A percentile compares a stretch with the other conserved stretches of the same genome.
phyloP scores from a whole-genome alignment of 805 yeast species.

The Spathaspora boniae region DNA sequence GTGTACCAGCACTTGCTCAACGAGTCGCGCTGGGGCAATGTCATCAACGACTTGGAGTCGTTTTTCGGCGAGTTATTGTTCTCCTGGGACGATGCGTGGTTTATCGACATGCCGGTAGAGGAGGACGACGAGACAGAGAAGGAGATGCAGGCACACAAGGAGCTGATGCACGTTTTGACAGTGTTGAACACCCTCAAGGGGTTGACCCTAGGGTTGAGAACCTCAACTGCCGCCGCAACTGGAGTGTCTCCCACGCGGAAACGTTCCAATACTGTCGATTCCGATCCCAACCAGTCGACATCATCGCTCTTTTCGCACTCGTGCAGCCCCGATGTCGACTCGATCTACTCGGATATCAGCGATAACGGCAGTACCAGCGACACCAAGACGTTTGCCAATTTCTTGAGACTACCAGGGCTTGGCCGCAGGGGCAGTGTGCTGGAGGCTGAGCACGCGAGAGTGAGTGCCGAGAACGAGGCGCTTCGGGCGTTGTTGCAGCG shows the following conservation, averaged over 20 bases:
- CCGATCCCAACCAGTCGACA: constrained; percentile 8
- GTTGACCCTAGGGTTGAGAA: constrained; percentile 19
- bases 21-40: constrained; percentile 43
- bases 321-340: constrained; percentile 17
- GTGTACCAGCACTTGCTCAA: constrained; percentile 41
- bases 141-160: neutral
- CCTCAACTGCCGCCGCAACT: constrained; percentile 11
- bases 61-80: constrained; percentile 38
- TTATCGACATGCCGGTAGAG: constrained; percentile 10
- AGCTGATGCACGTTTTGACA: neutral
- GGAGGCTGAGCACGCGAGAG: too few species aligned
- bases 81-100: constrained; percentile 33
- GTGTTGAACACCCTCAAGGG: constrained; percentile 17
- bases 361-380: constrained; percentile 10
- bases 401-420: constrained; percentile 21
- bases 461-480: too few species aligned
- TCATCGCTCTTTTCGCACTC: constrained; percentile 13
- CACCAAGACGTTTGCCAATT: constrained; percentile 16
- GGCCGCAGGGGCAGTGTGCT: too few species aligned
- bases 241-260: constrained; percentile 7
- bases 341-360: constrained; percentile 26
- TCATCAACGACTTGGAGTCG: constrained; percentile 30
- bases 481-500: too few species aligned
- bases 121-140: constrained; percentile 1
- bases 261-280: neutral